A percentile compares a stretch with the other conserved stretches of the same genome.
Conservation (phyloP, 192 early-diverging fungal genomes). For the Coemansia sp. region DNA sequence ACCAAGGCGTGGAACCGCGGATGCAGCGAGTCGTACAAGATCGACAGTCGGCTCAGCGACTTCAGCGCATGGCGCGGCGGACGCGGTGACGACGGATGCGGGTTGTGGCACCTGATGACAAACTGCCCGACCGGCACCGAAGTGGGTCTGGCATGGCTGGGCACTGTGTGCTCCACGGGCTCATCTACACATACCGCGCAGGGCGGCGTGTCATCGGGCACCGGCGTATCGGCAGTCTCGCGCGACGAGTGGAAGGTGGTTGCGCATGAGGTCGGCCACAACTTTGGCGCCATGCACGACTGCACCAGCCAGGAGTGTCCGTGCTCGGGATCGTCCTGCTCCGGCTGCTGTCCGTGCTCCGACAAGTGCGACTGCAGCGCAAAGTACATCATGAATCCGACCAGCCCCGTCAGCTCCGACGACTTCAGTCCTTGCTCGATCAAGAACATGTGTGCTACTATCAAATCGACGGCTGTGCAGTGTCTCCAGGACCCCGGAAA, state of each 20-base stretch:
- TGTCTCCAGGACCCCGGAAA: conserved; percentile 54
- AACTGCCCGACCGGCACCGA: conserved; percentile 73
- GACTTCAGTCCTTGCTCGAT: conserved; percentile 71
- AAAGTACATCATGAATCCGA: conserved; percentile 76
- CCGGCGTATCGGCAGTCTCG: conserved; percentile 81
- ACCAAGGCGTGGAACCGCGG: conserved; percentile 73
- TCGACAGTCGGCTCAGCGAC: conserved; percentile 77
- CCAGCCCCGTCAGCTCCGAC: conserved; percentile 62
- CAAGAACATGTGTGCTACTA: conserved; percentile 56
- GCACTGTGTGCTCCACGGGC: conserved; percentile 66
- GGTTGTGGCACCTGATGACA: conserved; percentile 95
- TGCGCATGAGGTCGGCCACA: conserved; percentile 93
- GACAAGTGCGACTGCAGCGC: conserved; percentile 66
- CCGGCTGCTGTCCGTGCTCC: conserved; percentile 73
- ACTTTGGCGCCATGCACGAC: conserved; percentile 88
- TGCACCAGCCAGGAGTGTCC: conserved; percentile 73
- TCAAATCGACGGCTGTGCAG: conserved; percentile 15
- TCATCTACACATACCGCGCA: conserved; percentile 55
- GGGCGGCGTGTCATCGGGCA: conserved; percentile 63
- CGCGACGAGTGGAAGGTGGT: conserved; percentile 93
- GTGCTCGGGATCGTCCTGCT: conserved; percentile 41
- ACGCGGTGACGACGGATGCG: conserved; percentile 70
- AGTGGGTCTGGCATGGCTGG: conserved; percentile 88
- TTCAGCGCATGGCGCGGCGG: conserved; percentile 87
- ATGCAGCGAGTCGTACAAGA: conserved; percentile 68